phyloP scores from a whole-genome alignment of 2,329 filamentous ascomycete species.

The Teratosphaeriaceae sp. region DNA sequence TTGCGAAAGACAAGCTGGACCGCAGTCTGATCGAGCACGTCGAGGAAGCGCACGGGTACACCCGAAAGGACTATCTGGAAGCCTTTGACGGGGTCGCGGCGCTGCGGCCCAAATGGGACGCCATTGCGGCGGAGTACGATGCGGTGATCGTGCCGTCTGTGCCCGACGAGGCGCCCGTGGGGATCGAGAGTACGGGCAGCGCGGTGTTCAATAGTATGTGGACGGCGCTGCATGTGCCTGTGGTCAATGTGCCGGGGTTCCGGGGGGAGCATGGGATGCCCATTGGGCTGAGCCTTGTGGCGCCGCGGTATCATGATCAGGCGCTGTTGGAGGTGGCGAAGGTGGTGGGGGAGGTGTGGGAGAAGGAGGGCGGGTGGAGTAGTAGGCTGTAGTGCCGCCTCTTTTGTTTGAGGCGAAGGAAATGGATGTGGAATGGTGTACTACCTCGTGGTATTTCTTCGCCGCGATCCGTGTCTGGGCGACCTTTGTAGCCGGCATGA shows the following conservation, averaged over 20 bases:
- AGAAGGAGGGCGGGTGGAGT: constrained; percentile 29
- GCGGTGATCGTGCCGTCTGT: constrained; percentile 54
- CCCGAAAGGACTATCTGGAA: constrained; percentile 44
- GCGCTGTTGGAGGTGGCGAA: constrained; percentile 38
- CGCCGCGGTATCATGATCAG: constrained; percentile 40
- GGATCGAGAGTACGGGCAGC: constrained; percentile 47
- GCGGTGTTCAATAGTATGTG: constrained; percentile 15
- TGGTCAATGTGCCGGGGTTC: constrained; percentile 60
- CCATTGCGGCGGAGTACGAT: constrained; percentile 45
- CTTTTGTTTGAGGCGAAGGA: too few species aligned
- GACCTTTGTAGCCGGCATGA: too few species aligned
- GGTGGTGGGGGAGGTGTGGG: constrained; percentile 36
- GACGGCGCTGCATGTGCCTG: constrained; percentile 50
- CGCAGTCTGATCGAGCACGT: constrained; percentile 32
- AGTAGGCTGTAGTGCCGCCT: too few species aligned
- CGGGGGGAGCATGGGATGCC: constrained; percentile 51
- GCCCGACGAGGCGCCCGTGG: constrained; percentile 53
- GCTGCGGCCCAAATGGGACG: constrained; percentile 50
- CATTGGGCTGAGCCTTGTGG: constrained; percentile 51
- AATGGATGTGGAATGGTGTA: too few species aligned
- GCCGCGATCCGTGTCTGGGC: too few species aligned
- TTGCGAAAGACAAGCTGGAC: constrained; percentile 21
- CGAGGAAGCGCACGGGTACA: constrained; percentile 40
- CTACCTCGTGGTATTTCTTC: too few species aligned
- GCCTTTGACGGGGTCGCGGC: constrained; percentile 51